Evolutionary conservation across 495 filamentous ascomycete genomes (phyloP).

Genomic region (Recurvomyces mirabilis): DNA sequence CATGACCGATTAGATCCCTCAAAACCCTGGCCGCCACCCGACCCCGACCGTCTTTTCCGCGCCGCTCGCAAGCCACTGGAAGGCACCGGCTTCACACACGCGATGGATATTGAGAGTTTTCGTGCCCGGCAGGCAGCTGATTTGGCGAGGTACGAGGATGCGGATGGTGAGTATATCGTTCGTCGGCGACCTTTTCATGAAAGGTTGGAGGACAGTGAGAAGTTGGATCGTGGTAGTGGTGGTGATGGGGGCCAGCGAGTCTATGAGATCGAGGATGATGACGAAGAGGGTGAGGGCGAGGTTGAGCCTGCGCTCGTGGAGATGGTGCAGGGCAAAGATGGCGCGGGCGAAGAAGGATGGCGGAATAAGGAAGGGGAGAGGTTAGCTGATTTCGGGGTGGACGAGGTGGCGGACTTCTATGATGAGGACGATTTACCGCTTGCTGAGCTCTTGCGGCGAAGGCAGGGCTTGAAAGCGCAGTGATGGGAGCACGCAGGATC

Average conservation of each 20-base stretch:
- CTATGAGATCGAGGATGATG: conserved; percentile 30
- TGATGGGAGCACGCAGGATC: too few species aligned
- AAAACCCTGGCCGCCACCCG: conserved; percentile 73
- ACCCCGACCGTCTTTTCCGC: conserved; percentile 68
- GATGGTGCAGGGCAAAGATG: conserved; percentile 28
- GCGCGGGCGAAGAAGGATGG: conserved; percentile 54
- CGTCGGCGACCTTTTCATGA: conserved; percentile 43
- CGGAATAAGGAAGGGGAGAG: conserved; percentile 75
- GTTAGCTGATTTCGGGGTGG: conserved; percentile 81
- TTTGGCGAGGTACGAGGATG: conserved; percentile 31
- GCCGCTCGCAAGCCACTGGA: conserved; percentile 27
- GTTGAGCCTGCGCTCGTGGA: conserved; percentile 26
- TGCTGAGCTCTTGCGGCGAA: conserved; percentile 44
- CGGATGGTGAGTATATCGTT: conserved; percentile 25
- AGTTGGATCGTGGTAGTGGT: conserved; percentile 1
- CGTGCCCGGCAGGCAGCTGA: conserved; percentile 46
- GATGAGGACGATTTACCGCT: conserved; percentile 76
- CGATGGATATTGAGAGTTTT: conserved; percentile 45
- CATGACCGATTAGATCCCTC: conserved; percentile 34
- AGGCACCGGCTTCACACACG: conserved; percentile 18
- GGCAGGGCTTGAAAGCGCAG: not conserved
- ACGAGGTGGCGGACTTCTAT: conserved; percentile 68
- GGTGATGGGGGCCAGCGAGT: too few species aligned
- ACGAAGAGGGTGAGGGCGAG: conserved; percentile 35
- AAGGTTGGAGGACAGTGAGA: conserved; percentile 23